Conservation (phyloP, 2,329 filamentous ascomycete species). For the Pestalotiopsis sp. region DNA sequence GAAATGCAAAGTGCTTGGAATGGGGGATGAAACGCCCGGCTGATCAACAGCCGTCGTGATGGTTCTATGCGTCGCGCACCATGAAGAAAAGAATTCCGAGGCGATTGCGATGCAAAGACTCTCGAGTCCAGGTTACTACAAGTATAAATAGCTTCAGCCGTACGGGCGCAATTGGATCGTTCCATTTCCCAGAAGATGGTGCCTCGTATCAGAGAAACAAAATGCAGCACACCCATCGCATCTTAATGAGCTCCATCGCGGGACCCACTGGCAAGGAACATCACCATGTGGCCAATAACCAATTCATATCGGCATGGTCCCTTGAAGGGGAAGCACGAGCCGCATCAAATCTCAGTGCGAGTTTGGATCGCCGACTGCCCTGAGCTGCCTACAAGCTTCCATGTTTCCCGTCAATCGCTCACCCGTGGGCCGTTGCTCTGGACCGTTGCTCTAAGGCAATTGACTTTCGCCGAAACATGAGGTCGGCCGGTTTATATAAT, state of each 20-base stretch:
- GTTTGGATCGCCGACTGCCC: background rate
- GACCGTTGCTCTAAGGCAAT: background rate
- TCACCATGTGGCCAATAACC: conserved; percentile 1
- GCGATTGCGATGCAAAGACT: background rate
- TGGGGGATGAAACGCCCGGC: background rate
- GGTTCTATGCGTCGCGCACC: background rate
- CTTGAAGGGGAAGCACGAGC: background rate
- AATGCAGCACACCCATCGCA: background rate
- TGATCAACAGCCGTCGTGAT: background rate
- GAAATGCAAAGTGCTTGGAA: background rate
- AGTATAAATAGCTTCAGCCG: too few species aligned
- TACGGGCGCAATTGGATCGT: too few species aligned
- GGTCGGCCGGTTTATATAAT: background rate
- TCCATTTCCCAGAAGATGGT: background rate
- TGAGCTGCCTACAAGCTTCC: background rate
- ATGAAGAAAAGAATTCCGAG: background rate
- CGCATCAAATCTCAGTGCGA: background rate
- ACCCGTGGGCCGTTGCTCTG: too few species aligned
- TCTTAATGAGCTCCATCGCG: background rate
- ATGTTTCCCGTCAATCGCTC: background rate
- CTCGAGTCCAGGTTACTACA: too few species aligned
- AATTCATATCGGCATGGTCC: background rate
- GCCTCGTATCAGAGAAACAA: background rate
- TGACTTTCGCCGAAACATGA: background rate
- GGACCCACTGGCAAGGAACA: background rate